A percentile compares a stretch with the other conserved stretches of the same genome.
Evolutionary conservation across 2,329 filamentous ascomycete genomes (phyloP).

Genomic region (Calonectria hongkongensis): DNA sequence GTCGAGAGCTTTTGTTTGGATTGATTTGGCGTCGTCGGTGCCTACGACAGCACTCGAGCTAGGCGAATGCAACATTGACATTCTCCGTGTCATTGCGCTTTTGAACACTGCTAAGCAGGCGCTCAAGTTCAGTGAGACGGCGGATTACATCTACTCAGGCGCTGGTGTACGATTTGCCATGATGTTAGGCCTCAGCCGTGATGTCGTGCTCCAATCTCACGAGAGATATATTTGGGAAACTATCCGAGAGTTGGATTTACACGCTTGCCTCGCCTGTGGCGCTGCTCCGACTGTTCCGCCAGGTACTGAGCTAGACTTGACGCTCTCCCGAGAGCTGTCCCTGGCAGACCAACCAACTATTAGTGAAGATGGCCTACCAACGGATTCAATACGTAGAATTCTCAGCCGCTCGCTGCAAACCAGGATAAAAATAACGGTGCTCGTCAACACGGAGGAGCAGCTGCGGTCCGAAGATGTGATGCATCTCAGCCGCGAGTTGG

Average conservation of each 20-base stretch:
- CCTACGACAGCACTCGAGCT: constrained; percentile 10
- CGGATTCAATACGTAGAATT: not conserved
- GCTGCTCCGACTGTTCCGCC: constrained; percentile 2
- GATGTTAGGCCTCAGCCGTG: constrained; percentile 10
- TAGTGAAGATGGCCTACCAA: not conserved
- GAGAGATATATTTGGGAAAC: constrained; percentile 8
- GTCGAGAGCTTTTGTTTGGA: not conserved
- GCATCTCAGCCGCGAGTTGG: not conserved
- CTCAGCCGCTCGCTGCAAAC: not conserved
- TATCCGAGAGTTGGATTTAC: constrained; percentile 1
- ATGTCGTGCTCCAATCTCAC: not conserved
- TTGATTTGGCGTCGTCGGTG: not conserved
- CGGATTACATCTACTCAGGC: constrained; percentile 15
- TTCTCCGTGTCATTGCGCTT: constrained; percentile 2
- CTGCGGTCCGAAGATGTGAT: constrained; percentile 11
- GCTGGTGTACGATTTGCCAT: constrained; percentile 12
- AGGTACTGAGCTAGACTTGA: not conserved
- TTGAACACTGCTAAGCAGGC: constrained; percentile 12
- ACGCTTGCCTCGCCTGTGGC: constrained; percentile 2
- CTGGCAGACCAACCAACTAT: not conserved
- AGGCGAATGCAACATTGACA: constrained; percentile 12
- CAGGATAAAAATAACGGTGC: constrained; percentile 1
- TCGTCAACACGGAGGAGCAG: not conserved
- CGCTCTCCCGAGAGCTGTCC: not conserved
- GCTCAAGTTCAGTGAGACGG: constrained; percentile 13